Base-by-base conservation (phyloP, 768 basidiomycete species). In the Kwoniella pini region DNA sequence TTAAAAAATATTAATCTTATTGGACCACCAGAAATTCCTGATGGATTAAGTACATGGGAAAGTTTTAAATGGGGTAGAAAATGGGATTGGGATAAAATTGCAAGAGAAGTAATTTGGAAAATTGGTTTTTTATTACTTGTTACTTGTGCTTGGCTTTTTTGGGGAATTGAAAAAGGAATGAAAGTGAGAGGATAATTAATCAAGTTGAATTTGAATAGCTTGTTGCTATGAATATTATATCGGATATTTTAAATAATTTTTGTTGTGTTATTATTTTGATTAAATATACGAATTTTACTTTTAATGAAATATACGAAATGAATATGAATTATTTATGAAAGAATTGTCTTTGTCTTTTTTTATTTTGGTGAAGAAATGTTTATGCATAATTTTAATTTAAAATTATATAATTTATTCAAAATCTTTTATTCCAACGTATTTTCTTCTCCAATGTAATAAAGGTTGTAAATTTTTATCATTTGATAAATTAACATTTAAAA, bases 1-100 rank as follows among this genome's bases (percentile, higher is more conserved):
- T 19, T 30, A 19, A 46, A 40, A 27, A 42, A 24, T 12, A 36
- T n/a, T 38, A 19, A 24, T 9, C 26, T 30, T 4, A 38, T 28
- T n/a, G 56, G 55, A 38, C 55, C 62, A 15, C 62, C 62, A 2
- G 50, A 57, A 27, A 52, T 54, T 19, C 62, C 62, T 7, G 62
- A 64, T 12, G 53, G 53, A 9, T 19, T 67, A 39, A 60, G 38
- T 17, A 10, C 31, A 39, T 69, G 67, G 69, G 71, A 69, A 19
- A 39, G 33, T n/a, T 70, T 71, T 42, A 69, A 51, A 22, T 69
- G 58, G 44, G 67, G 65, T 15, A 54, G 74, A 50, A 60, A 53
- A 28, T 75, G 74, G 74, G 71, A 75, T 64, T 75, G 74, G 74
- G 69, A 71, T 51, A 57, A 57, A 9, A 57, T 75, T 13, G 71